Base-by-base conservation (phyloP, 495 filamentous ascomycete species). In the Neurospora discreta region DNA sequence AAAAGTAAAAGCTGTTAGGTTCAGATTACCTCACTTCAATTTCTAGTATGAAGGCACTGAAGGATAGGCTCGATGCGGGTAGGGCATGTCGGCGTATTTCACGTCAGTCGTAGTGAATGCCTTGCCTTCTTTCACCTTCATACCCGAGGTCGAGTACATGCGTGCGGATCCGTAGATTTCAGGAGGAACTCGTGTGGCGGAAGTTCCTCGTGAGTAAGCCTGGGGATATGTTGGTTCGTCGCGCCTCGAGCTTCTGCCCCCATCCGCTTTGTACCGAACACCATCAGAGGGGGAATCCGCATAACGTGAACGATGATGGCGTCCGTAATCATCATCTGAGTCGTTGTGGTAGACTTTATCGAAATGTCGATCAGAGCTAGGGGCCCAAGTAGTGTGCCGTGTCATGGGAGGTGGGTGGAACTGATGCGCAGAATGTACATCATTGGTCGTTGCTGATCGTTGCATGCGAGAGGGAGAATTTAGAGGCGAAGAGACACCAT, bases 391-490 rank as follows among this genome's bases (percentile, higher is more conserved):
- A 16, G 72, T 42, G 3, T 40, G 73, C 20, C 79, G 74, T 13
- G 33, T 10, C 42, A 80, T 70, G 30, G 69, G 36, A 1, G 79
- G 79, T n/a, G 73, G 68, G 10, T 68, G 68, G 0, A 69, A 38
- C 16, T 52, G 68, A 41, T 36, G 43, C 13, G 40, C n/a, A 38
- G 42, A 74, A 43, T 69, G 26, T 33, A 60, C 18, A 8, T 76
- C 72, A 38, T 73, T 76, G 7, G 71, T 70, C 20, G 81, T 78
- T 43, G 77, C 75, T 39, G 78, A 75, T 7, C 75, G 75, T 41
- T 41, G 74, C 15, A 78, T 46, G 68, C 79, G 79, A 18, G 80
- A 80, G 15, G 80, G 78, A 9, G 82, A 76, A 39, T 71, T 73
- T 26, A 16, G 52, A 33, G 52, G 52, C 15, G 26, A 15, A 3